Evolutionary conservation across 179 eudicot genomes (phyloP).

Genomic region (Heliamphora pulchella): DNA sequence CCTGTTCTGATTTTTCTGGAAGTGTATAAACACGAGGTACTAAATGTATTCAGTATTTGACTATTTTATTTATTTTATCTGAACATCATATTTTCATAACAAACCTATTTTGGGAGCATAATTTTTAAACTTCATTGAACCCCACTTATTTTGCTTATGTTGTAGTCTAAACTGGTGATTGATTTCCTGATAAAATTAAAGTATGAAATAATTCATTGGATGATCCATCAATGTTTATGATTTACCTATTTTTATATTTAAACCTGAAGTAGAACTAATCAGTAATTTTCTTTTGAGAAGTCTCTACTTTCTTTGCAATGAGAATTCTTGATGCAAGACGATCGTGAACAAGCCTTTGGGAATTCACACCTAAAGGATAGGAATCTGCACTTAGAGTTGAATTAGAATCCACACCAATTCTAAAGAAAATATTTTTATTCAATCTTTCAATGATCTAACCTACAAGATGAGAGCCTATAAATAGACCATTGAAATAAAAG

Average conservation of each 20-base stretch:
- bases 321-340: background rate
- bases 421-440: no score
- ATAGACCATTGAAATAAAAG: no score
- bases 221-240: background rate
- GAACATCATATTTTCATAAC: background rate
- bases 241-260: background rate
- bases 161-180: background rate
- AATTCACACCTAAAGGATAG: no score
- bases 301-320: background rate
- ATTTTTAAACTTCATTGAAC: background rate
- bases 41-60: constrained; percentile 4
- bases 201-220: background rate
- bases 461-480: no score
- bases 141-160: background rate
- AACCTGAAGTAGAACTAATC: background rate
- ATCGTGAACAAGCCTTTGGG: no score
- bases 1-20: constrained; percentile 68
- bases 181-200: background rate
- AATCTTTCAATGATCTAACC: no score
- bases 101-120: background rate
- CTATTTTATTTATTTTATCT: background rate
- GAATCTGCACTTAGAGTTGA: no score
- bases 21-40: constrained; percentile 87
- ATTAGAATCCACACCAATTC: no score
- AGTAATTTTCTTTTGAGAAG: background rate